Base-by-base conservation (phyloP, 116 monocot genomes). In the Thalassia testudinum region DNA sequence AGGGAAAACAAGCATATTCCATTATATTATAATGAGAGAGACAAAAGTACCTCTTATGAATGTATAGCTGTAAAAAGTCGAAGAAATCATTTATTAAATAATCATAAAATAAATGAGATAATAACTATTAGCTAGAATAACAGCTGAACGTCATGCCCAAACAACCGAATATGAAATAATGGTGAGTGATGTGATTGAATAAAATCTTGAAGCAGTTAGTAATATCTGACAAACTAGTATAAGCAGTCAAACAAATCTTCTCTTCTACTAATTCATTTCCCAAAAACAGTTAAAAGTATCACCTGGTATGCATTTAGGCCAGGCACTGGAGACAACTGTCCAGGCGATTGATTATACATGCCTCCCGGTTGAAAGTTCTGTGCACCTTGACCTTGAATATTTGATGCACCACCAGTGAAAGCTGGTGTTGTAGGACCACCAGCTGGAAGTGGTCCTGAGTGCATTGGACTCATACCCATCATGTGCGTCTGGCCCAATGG, bases 281-380 rank as follows among this genome's bases (percentile, higher is more conserved):
- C 15, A n/a, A 20, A 20, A 16, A 2, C 3, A 4, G 4, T 45
- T n/a, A 3, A n/a, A 45, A 45, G 15, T n/a, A 16, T 70, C n/a
- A 97, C 95, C 74, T 97, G 97, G 48, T 72, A 89, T 27, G 75
- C 26, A 49, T 66, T 82, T 23, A 93, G 49, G 26, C 92, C 87
- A 21, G 73, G 61, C 56, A 89, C 57, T 49, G 76, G 74, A 7
- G 71, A 78, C 45, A 45, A n/a, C 15, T 45, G 45, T 28, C 59
- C 70, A 38, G 75, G 85, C 12, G 79, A 85, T 19, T 74, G 59
- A 47, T 82, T 89, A 42, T 72, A 88, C 62, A 78, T 43, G 26
- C 66, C 74, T 29, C 75, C 65, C 53, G 76, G 30, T 13, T 70
- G 72, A 66, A 84, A 89, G 55, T 68, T 85, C 22, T 87, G 93